These are phyloP conservation scores for Kluyveromyces nonfermentans DNA, from an alignment of 805 yeast species.

Conservation along the genomic window DNA sequence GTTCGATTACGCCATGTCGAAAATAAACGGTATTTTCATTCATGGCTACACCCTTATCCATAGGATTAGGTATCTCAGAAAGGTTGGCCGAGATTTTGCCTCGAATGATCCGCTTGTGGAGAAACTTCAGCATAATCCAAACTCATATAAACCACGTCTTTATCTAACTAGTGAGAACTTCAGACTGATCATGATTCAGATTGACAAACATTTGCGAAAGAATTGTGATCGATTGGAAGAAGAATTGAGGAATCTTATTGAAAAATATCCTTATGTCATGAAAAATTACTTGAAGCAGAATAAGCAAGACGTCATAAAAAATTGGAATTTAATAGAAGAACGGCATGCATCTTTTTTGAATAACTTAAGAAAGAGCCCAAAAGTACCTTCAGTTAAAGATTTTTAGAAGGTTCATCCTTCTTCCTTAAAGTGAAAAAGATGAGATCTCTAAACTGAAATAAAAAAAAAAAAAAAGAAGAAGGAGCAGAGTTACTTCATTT, in stretches of 20 bases:
- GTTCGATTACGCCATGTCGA: constrained; percentile 22
- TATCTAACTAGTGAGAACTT: constrained; percentile 21
- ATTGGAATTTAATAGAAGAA: constrained; percentile 19
- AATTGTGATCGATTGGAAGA: constrained; percentile 8
- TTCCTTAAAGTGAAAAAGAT: neutral
- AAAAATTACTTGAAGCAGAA: constrained; percentile 21
- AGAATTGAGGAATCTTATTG: constrained; percentile 12
- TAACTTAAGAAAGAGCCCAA: constrained; percentile 12
- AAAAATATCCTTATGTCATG: constrained; percentile 28
- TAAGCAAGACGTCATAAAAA: constrained; percentile 10
- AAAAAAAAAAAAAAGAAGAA: no score
- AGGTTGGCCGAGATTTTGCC: neutral
- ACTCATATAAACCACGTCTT: constrained; percentile 14
- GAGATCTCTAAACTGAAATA: neutral
- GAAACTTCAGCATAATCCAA: neutral
- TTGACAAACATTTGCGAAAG: constrained; percentile 21
- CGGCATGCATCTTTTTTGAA: constrained; percentile 11
- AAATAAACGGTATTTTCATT: constrained; percentile 27
- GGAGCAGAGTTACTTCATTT: neutral
- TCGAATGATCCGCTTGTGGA: neutral
- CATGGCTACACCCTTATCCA: constrained; percentile 30
- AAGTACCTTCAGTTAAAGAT: constrained; percentile 7
- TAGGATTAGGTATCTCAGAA: constrained; percentile 17
- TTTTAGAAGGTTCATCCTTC: neutral
- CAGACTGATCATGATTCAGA: constrained; percentile 7